phyloP scores from a whole-genome alignment of 805 yeast species.

The Candida golubevii region DNA sequence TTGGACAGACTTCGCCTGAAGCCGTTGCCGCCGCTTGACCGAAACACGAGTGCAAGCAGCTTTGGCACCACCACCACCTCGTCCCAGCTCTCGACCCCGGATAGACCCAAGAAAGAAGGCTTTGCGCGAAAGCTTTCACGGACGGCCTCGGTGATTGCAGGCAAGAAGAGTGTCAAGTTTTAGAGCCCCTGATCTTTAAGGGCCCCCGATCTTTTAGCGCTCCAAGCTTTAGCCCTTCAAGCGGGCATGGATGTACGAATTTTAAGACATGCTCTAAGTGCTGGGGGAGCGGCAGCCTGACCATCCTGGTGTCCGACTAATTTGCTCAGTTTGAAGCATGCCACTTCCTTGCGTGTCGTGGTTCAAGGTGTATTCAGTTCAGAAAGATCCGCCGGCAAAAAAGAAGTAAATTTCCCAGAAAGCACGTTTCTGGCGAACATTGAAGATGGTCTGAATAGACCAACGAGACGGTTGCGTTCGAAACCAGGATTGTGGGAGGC shows the following conservation, averaged over 20 bases:
- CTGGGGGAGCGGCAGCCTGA: constrained; percentile 44
- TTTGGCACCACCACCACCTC: constrained; percentile 1
- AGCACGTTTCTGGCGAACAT: too few species aligned
- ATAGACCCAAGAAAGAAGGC: constrained; percentile 19
- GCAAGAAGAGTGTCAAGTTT: constrained; percentile 14
- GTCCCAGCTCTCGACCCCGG: constrained; percentile 5
- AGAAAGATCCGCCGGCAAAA: too few species aligned
- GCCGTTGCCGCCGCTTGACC: constrained; percentile 10
- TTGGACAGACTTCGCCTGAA: constrained; percentile 1
- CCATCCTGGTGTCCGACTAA: constrained; percentile 41
- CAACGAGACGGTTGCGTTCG: too few species aligned
- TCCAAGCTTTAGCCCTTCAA: background rate
- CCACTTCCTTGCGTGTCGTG: constrained; percentile 32
- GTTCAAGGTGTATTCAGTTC: constrained; percentile 27
- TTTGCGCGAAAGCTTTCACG: constrained; percentile 31
- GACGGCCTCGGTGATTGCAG: constrained; percentile 29
- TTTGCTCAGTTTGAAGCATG: constrained; percentile 38
- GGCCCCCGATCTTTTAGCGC: too few species aligned
- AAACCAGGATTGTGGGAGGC: too few species aligned
- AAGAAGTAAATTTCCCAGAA: too few species aligned
- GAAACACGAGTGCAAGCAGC: constrained; percentile 9
- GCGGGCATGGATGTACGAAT: constrained; percentile 48
- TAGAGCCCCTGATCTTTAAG: too few species aligned
- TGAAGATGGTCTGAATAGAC: too few species aligned
- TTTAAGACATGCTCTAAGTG: constrained; percentile 33